These are phyloP conservation scores for Debaryomyces nepalensis DNA, from an alignment of 1,139 yeast species.

Conservation along the genomic window DNA sequence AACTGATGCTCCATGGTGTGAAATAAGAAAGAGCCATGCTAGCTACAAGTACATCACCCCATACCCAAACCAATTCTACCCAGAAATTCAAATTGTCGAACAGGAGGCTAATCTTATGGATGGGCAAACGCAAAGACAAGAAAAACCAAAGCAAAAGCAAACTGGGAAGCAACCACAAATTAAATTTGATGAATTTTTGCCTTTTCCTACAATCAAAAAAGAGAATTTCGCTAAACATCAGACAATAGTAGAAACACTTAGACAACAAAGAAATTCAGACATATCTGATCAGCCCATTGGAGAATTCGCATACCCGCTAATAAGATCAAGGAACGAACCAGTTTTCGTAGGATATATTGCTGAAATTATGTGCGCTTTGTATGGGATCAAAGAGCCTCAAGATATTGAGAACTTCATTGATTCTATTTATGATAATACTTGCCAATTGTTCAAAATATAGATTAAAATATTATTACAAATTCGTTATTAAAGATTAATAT, in stretches of 20 bases:
- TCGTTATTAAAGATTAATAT: conserved; percentile 2
- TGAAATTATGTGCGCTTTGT: conserved; percentile 66
- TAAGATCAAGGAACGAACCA: conserved; percentile 91
- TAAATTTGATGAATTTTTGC: conserved; percentile 53
- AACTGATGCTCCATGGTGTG: conserved; percentile 99
- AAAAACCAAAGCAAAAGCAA: conserved; percentile 9
- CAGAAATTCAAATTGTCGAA: conserved; percentile 31
- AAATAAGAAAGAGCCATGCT: conserved; percentile 81
- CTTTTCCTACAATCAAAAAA: conserved; percentile 67
- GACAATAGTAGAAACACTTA: conserved; percentile 25
- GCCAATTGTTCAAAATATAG: conserved; percentile 53
- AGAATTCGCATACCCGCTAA: conserved; percentile 53
- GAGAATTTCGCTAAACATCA: conserved; percentile 55
- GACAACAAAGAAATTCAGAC: conserved; percentile 14
- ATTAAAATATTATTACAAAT: not conserved
- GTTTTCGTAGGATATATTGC: conserved; percentile 84
- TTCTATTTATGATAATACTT: conserved; percentile 66
- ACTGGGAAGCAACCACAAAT: conserved; percentile 21
- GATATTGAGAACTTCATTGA: conserved; percentile 60
- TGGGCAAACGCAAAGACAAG: conserved; percentile 1
- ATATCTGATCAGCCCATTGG: conserved; percentile 28
- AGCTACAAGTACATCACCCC: conserved; percentile 59
- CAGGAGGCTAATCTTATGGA: conserved; percentile 19
- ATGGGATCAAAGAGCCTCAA: conserved; percentile 40
- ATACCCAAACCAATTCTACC: conserved; percentile 62